Evolutionary conservation across 495 filamentous ascomycete genomes (phyloP), one percentile per base, ranked within the genome.

Genomic region (Pseudotulostoma volvatum): DNA sequence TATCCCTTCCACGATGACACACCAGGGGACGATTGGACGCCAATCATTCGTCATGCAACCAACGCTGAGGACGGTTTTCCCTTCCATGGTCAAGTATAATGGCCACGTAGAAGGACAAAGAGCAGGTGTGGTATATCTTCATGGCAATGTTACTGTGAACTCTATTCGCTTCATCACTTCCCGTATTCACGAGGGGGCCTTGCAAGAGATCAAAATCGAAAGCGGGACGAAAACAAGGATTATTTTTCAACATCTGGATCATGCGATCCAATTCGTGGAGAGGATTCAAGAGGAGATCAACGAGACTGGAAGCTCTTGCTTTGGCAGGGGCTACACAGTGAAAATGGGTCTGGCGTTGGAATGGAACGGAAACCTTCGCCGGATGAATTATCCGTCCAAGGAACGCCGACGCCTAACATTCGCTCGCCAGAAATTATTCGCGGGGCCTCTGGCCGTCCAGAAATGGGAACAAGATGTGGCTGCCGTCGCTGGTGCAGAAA

Each of bases 381-480:
- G 50, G 18, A 60, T 60, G 56, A 51, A 50, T 17, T 50, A 54
- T 43, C 56, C 56, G 3, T 43, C 46, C 31, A 47, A 52, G n/a
- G 56, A 60, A 34, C 54, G 56, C 11, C 56, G 56, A 11, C 56
- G 56, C 36, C 46, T 60, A 11, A 56, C 56, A 11, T 60, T 57
- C 46, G 56, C 53, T 3, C 43, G 53, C 23, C 53, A 50, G 45
- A 42, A 47, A 33, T 41, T 60, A 9, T 60, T 60, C 44, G 44
- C 54, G 2, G 50, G 51, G 20, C 42, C 42, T 33, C 40, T 52
- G 46, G 43, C 46, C 5, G 46, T 42, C 4, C 44, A 49, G 9
- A 55, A 47, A 31, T 60, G 54, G 52, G 47, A 50, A 39, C 48
- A 49, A 7, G 54, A 60, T 38, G 47, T 60, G 13, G 46, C 46